Evolutionary conservation across 176 grass and related monocot species (phyloP), one percentile per base, ranked within the genome.

Genomic region (Ampelocalamus luodianensis): DNA sequence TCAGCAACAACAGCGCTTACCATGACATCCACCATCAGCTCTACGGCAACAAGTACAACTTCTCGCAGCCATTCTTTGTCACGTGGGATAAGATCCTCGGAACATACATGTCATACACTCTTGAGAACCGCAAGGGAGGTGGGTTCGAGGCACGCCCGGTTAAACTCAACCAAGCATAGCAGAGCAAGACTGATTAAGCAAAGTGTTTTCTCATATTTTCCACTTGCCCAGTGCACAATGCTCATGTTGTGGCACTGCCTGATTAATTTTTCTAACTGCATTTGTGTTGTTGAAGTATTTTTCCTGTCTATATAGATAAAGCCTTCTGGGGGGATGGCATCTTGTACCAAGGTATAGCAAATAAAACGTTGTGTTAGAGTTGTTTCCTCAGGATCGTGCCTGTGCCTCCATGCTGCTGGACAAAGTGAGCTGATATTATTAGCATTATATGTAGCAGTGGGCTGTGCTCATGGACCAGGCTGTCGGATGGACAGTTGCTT

Each of bases 11-110:
- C 85, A 90, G 91, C 1, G 91, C 91, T 6, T 93, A 93, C 85
- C 91, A 93, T 71, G 91, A 93, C 85, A 90, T 93, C 18, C 91
- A 93, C 82, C 91, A 93, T 53, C 91, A 93, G 68, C 91, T 90
- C 43, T 93, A 93, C 8, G 91, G 91, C 11, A 93, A 82, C 82
- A 93, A 93, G 65, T 90, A 93, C 81, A 93, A 93, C 68, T 93
- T 93, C 82, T 93, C 91, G 0, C 91, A 93, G 61, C 91, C 91
- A 8, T 93, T 93, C 78, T 93, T 93, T 4, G 91, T 93, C 68
- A 85, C 83, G 58, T 93, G 91, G 91, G 91, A 93, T 82, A 93
- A 85, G 79, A 93, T 93, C 77, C 88, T 90, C 0, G 91, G 91
- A 81, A 93, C 91, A 61, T 82, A 90, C 73, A 93, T 93, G 91